Percentiles rank a stretch among this genome's conserved stretches.
These are phyloP conservation scores for Penicillium ochrochloron DNA, from an alignment of 495 filamentous ascomycete genomes.

Conservation along the genomic window DNA sequence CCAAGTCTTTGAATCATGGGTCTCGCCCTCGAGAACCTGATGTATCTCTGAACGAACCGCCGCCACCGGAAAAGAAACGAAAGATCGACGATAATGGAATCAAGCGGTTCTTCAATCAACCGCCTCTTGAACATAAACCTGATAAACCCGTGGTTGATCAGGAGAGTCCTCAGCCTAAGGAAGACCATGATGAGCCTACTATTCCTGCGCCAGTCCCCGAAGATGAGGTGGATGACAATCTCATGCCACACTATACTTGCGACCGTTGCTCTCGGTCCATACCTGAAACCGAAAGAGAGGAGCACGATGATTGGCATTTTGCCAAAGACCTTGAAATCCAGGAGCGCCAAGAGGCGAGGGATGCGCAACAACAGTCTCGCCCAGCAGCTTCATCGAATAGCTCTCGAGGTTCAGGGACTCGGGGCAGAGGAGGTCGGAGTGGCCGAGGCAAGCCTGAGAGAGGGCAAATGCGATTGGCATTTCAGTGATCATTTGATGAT, in stretches of 20 bases:
- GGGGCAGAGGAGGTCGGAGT: conserved; percentile 37
- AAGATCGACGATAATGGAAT: conserved; percentile 42
- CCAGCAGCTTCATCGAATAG: conserved; percentile 19
- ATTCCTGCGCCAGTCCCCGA: not conserved
- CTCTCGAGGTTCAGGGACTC: conserved; percentile 33
- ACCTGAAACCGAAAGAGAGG: conserved; percentile 60
- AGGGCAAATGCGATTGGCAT: conserved; percentile 74
- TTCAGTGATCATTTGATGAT: conserved; percentile 34
- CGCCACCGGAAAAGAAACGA: conserved; percentile 38
- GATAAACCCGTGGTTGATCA: conserved; percentile 19
- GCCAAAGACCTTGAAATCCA: conserved; percentile 81
- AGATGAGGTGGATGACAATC: not conserved
- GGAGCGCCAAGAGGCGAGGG: conserved; percentile 44
- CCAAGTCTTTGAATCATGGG: conserved; percentile 51
- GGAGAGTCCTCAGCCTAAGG: conserved; percentile 7
- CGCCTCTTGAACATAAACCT: conserved; percentile 14
- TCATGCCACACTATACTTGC: conserved; percentile 51
- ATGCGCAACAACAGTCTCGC: conserved; percentile 28
- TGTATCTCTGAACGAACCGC: not conserved
- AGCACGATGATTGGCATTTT: conserved; percentile 96
- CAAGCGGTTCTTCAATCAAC: conserved; percentile 40
- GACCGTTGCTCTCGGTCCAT: conserved; percentile 65
- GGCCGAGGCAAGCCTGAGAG: conserved; percentile 64
- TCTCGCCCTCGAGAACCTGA: conserved; percentile 23
- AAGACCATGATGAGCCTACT: not conserved